A percentile compares a stretch with the other conserved stretches of the same genome.
Evolutionary conservation across 176 grass and related monocot genomes (phyloP).

Genomic region (Metroxylon sagu): DNA sequence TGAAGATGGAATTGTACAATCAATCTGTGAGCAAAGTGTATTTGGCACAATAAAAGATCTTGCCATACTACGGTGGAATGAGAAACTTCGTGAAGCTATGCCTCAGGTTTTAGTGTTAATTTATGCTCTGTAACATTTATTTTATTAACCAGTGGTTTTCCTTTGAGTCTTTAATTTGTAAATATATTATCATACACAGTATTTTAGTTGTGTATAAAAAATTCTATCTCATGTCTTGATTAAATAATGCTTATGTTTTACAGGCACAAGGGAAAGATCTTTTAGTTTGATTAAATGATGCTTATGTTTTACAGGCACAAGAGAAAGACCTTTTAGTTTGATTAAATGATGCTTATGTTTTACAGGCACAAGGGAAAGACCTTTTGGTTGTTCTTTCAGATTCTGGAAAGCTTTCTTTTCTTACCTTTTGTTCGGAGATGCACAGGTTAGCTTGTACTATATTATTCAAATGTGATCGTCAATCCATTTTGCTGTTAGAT

Average conservation of each 20-base stretch:
- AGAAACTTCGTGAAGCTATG: constrained; percentile 25
- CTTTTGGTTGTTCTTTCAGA: constrained; percentile 84
- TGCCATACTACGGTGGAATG: constrained; percentile 60
- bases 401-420: constrained; percentile 94
- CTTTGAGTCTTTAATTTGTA: too few relatives aligned
- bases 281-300: neutral
- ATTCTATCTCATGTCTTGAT: neutral
- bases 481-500: too few relatives aligned
- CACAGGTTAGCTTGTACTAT: constrained; percentile 50
- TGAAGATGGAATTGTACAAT: constrained; percentile 73
- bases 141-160: too few relatives aligned
- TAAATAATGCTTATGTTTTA: neutral
- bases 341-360: constrained; percentile 21
- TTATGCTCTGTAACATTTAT: too few relatives aligned
- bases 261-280: too few relatives aligned
- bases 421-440: constrained; percentile 81
- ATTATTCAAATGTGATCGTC: too few relatives aligned
- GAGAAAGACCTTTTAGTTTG: constrained; percentile 73
- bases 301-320: constrained; percentile 43
- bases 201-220: neutral
- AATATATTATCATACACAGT: too few relatives aligned
- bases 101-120: constrained; percentile 38
- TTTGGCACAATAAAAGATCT: constrained; percentile 95
- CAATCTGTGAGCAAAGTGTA: constrained; percentile 77
- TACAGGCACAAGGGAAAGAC: constrained; percentile 77